phyloP scores from a whole-genome alignment of 2,329 filamentous ascomycete species.

The Knoxdaviesia capensis region DNA sequence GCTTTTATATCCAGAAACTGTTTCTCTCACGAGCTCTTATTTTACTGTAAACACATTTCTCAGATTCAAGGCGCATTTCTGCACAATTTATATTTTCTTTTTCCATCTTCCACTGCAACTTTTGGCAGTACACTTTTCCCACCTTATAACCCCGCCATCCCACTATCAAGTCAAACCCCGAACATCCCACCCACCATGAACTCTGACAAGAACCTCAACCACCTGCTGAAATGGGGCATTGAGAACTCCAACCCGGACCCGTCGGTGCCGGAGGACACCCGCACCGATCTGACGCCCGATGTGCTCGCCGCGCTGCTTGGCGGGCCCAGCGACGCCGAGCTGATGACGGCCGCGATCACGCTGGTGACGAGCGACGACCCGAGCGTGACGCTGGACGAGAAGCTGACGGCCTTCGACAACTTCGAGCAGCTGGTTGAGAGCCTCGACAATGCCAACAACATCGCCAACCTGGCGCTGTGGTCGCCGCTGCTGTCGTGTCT shows the following conservation, averaged over 20 bases:
- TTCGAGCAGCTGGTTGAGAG: constrained; percentile 82
- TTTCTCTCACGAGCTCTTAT: no score
- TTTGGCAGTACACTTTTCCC: no score
- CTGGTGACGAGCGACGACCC: constrained; percentile 44
- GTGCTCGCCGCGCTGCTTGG: constrained; percentile 58
- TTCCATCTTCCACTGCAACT: no score
- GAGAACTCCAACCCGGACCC: constrained; percentile 21
- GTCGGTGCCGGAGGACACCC: constrained; percentile 12
- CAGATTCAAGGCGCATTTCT: no score
- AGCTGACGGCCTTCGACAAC: constrained; percentile 78
- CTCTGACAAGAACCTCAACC: constrained; percentile 40
- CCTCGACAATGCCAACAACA: constrained; percentile 93
- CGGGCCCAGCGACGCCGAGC: constrained; percentile 74
- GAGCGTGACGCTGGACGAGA: constrained; percentile 50
- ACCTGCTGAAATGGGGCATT: constrained; percentile 61
- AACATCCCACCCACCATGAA: background rate
- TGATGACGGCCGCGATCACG: constrained; percentile 73
- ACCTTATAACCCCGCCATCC: no score
- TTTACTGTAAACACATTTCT: no score
- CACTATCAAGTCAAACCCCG: no score
- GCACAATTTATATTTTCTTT: no score
- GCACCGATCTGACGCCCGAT: constrained; percentile 40
- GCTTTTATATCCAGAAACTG: no score
- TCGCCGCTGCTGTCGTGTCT: constrained; percentile 55
- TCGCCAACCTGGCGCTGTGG: constrained; percentile 65